Conservation (phyloP, 805 yeast genomes). For the Isabelozyma rhagii region DNA sequence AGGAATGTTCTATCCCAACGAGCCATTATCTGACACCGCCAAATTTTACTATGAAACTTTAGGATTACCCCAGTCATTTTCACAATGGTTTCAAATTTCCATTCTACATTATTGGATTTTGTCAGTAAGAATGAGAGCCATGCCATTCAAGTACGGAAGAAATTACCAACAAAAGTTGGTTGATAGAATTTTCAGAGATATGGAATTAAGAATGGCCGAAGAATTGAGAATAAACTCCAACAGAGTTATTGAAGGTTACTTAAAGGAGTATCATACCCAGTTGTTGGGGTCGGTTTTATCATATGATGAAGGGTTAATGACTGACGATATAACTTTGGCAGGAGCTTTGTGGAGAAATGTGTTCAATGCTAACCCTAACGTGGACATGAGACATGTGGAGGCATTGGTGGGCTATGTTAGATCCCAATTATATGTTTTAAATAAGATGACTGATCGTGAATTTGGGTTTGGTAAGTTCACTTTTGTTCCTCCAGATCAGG, state of each 20-base stretch:
- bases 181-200: constrained; percentile 85
- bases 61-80: constrained; percentile 78
- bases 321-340: constrained; percentile 76
- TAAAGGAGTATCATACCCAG: constrained; percentile 88
- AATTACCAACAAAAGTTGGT: constrained; percentile 90
- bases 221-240: constrained; percentile 84
- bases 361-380: constrained; percentile 78
- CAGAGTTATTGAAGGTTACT: constrained; percentile 76
- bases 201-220: constrained; percentile 79
- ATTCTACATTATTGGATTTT: constrained; percentile 90
- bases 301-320: constrained; percentile 86
- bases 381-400: constrained; percentile 80
- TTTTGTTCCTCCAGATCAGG: constrained; percentile 79
- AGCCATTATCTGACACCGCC: constrained; percentile 69
- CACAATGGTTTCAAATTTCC: constrained; percentile 96
- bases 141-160: constrained; percentile 86
- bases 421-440: constrained; percentile 83
- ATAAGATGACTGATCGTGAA: constrained; percentile 83
- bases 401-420: constrained; percentile 88
- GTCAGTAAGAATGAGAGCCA: constrained; percentile 91
- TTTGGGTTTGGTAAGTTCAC: constrained; percentile 87
- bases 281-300: constrained; percentile 85
- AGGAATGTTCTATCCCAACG: constrained; percentile 74
- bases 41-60: constrained; percentile 82
- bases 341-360: constrained; percentile 87